Evolutionary conservation across 768 basidiomycete species (phyloP).

Genomic region (Tricholoma sp.): DNA sequence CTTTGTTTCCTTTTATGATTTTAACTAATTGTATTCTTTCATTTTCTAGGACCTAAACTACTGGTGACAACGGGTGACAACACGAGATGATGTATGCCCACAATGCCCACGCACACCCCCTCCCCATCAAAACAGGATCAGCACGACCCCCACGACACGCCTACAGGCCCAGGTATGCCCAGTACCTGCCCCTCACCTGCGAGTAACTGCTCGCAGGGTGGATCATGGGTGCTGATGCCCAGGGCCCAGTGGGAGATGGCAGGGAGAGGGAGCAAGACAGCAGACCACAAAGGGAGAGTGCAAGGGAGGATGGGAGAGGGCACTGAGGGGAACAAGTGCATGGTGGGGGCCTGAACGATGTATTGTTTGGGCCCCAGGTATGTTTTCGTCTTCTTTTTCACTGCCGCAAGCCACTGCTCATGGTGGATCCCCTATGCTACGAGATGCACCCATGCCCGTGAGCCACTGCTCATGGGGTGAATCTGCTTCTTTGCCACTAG

Average conservation of each 20-base stretch:
- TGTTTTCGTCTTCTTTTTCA: neutral
- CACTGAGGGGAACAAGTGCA: neutral
- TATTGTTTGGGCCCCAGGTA: neutral
- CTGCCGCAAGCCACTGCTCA: neutral
- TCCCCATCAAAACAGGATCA: neutral
- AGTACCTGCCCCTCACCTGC: neutral
- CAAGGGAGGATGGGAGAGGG: neutral
- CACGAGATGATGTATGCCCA: neutral
- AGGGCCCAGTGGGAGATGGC: neutral
- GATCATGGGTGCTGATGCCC: neutral
- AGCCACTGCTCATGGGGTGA: too few species aligned
- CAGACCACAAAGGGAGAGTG: neutral
- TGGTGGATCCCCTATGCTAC: too few species aligned
- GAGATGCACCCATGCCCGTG: too few species aligned
- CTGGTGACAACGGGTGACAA: neutral
- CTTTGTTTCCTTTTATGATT: neutral
- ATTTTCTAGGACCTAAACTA: neutral
- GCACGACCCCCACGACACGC: neutral
- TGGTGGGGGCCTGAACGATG: neutral
- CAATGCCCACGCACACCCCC: neutral
- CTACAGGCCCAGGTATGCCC: neutral
- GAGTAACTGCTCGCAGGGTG: neutral
- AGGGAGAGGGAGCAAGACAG: too few species aligned
- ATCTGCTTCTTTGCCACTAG: too few species aligned
- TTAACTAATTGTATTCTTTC: neutral